Base-by-base conservation (phyloP, 306 rosid genomes). In the Vigna mungo region DNA sequence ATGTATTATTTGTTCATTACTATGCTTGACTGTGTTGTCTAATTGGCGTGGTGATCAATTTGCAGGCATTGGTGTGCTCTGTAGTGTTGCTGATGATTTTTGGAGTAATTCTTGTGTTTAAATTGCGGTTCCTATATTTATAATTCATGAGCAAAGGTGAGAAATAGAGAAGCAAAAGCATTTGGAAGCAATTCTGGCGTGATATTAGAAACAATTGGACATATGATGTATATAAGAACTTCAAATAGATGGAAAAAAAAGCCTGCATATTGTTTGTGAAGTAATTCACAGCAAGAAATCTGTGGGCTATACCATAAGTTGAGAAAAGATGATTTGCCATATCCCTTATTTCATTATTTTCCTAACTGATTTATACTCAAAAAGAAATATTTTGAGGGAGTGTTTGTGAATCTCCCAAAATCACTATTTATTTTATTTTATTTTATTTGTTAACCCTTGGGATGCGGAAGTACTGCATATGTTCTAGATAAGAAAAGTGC, bases 61-160 rank as follows among this genome's bases (percentile, higher is more conserved):
- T 88, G 93, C 94, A 94, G 98, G 97, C 98, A 37, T 81, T 94
- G 17, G 64, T 82, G 66, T 92, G 90, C 71, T 85, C 91, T 2
- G 74, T 86, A 7, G 85, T 46, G 25, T 61, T 86, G 86, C 77
- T 92, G 74, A 46, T 85, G 66, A 63, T 86, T 20, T 90, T 86
- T 20, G 92, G 81, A 46, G 87, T 82, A 64, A 62, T 76, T 87
- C 53, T 65, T 82, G 78, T 88, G 12, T 78, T 85, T 78, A 88
- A 81, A 85, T 85, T 64, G 16, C 25, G 59, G 68, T 43, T 71
- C 61, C 61, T 36, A 66, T 78, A 30, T 36, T 70, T 66, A 34
- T 58, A 79, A 74, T 53, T 74, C 53, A 65, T 54, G 59, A 46
- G 49, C 2, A 14, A 59, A 75, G 70, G 53, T 65, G 62, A 30